Evolutionary conservation across 805 yeast species (phyloP), one percentile per base, ranked within the genome.

Genomic region (Yamadazyma akitaensis): DNA sequence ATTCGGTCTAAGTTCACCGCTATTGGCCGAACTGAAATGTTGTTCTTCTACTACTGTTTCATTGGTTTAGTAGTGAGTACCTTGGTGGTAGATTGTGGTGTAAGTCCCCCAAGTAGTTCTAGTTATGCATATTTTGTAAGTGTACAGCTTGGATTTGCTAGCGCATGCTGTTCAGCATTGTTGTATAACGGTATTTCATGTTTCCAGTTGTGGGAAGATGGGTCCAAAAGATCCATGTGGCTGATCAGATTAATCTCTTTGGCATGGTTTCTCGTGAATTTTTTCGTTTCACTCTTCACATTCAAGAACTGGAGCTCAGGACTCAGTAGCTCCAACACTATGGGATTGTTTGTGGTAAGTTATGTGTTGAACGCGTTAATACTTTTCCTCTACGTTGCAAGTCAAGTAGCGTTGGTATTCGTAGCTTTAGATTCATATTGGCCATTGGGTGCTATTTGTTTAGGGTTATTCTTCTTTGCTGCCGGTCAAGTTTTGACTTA

Each of bases 201-300:
- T 16, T 89, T 89, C 63, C 94, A 90, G 63, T 67, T 91, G 31
- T 94, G 96, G 95, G 97, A 91, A 63, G 99, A 92, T 64, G 97
- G 97, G 16, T 85, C 96, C 1, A 59, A 63, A 14, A 70, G 61
- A 47, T 82, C 96, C 0, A 75, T 88, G 73, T 66, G 80, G 62
- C 59, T 73, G 3, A 63, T 86, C 36, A 72, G 88, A 49, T 42
- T 74, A 2, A 54, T 79, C 1, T 72, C 88, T n/a, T 42, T 73
- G 1, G 54, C 68, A 1, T 81, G 88, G 59, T 90, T 88, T 57
- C 69, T 75, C 1, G 63, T 83, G 24, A 80, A 85, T 48, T 91
- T 86, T 59, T 62, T 88, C 24, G 73, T 89, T 4, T 70, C 89
- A 1, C 54, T 89, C 4, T 65, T 86, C 43, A 89, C 97, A 0